Base-by-base conservation (phyloP, 495 filamentous ascomycete genomes). In the Penicillium salamii region DNA sequence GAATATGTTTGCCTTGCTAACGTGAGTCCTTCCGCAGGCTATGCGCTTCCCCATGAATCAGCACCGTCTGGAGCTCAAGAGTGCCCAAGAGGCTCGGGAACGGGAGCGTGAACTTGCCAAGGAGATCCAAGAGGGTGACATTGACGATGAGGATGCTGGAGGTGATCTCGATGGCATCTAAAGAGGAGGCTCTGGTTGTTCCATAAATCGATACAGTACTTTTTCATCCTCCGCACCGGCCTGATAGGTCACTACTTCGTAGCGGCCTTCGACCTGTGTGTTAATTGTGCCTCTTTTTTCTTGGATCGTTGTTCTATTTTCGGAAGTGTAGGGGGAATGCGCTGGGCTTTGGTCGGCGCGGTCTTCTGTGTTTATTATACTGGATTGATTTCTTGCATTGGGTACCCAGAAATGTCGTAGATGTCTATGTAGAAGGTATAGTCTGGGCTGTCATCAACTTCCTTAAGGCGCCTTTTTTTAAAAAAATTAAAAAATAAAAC, bases 31-130 rank as follows among this genome's bases (percentile, higher is more conserved):
- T 39, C 38, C 31, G 20, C 14, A 95, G 90, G 92, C 93, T 18
- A 98, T 98, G 93, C 80, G 95, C 13, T 98, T 96, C 75, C 93
- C 93, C 7, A 96, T 97, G 92, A 97, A 98, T 72, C 91, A 96
- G 73, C 92, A 97, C 72, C 81, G 93, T n/a, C 77, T 96, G 23
- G 93, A 97, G 71, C 76, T 97, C 42, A 96, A 95, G 84, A 97
- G 93, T 61, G 93, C 95, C 2, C 91, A 96, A 68, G 93, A 97
- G 71, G 93, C 93, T 15, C 83, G 93, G 34, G 93, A 98, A 72
- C 80, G 93, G 33, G 93, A 98, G 74, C 78, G 95, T 21, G 93
- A 98, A 68, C 78, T 98, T 71, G 93, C 92, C 39, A 98, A 97
- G 81, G 93, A 98, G 79, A 98, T 98, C 60, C 89, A 96, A 70